Evolutionary conservation across 1,284 basidiomycete species (phyloP), one percentile per base, ranked within the genome.

Genomic region (Fomitiporia mediterranea): DNA sequence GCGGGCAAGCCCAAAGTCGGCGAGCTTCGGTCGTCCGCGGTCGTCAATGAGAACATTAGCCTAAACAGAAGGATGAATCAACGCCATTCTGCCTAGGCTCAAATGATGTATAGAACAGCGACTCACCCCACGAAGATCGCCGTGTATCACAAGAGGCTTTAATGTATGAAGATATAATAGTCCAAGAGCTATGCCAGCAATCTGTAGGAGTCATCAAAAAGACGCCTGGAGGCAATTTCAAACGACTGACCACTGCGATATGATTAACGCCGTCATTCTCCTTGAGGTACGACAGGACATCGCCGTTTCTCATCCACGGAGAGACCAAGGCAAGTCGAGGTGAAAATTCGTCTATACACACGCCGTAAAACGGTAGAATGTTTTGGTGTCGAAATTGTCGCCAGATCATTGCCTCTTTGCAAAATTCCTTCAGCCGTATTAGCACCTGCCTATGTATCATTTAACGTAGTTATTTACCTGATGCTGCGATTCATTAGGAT

Each of bases 71-170:
- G n/a, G n/a, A n/a, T n/a, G n/a, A n/a, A n/a, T n/a, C n/a, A n/a
- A n/a, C n/a, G n/a, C n/a, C n/a, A n/a, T n/a, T n/a, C n/a, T n/a
- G n/a, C n/a, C n/a, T n/a, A n/a, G n/a, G n/a, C n/a, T n/a, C n/a
- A n/a, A n/a, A n/a, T n/a, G n/a, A n/a, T n/a, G n/a, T n/a, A n/a
- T n/a, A n/a, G n/a, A n/a, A n/a, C n/a, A n/a, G n/a, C 0, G 19
- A 38, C 55, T 13, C 38, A 60, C 58, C 13, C 50, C 58, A 40
- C 49, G 32, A 7, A 60, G 30, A 40, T 60, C 58, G 3, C 58
- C 58, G 44, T 60, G 58, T 30, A 60, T 43, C 1, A 60, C 53
- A 5, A 40, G 46, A 8, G 57, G 57, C 11, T 49, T 28, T n/a
- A 53, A 51, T 15, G n/a, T 35, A 42, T 60, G 58, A 11, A 60